Evolutionary conservation across 2,329 filamentous ascomycete species (phyloP), one percentile per base, ranked within the genome.

Genomic region (Helicocarpus griseus): DNA sequence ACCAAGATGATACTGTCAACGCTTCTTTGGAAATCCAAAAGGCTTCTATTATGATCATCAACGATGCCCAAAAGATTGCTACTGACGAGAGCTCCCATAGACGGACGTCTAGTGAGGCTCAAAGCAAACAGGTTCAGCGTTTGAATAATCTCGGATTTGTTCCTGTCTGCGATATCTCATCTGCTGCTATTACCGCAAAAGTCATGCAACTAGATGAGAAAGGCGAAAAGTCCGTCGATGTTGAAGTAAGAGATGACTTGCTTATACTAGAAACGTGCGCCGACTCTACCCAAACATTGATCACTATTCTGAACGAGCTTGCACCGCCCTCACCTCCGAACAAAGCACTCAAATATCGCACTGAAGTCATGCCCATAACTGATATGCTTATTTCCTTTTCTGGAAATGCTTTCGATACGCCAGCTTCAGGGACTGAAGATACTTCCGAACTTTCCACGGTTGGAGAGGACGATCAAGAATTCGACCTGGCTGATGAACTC

Each of bases 261-360:
- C 76, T 98, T 49, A 84, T 98, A 31, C 72, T 98, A 5, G 93
- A 98, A 68, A 94, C 90, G 1, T 98, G 94, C 62, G 93, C 93
- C 28, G 93, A 98, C 68, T 98, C 93, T 1, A 97, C 89, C 0
- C 89, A 96, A 65, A 98, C 93, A 0, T 76, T 98, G 13, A 85
- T 95, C 49, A 77, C 80, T 1, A 78, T 95, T 39, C 71, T 90
- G 14, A 88, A 86, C 61, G 89, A 86, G 0, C 75, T 98, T 4
- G 82, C 84, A 35, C 93, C 91, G 4, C 91, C 93, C 1, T 83
- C 82, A 6, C 85, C 89, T 0, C 89, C 90, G 1, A 91, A 81
- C 61, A 88, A 85, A 55, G 84, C 86, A 58, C 80, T 84, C 57
- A 93, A 93, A 63, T 98, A 95, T 66, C 80, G 87, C 33, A 96